Base-by-base conservation (phyloP, 306 rosid genomes). In the Parietaria judaica region DNA sequence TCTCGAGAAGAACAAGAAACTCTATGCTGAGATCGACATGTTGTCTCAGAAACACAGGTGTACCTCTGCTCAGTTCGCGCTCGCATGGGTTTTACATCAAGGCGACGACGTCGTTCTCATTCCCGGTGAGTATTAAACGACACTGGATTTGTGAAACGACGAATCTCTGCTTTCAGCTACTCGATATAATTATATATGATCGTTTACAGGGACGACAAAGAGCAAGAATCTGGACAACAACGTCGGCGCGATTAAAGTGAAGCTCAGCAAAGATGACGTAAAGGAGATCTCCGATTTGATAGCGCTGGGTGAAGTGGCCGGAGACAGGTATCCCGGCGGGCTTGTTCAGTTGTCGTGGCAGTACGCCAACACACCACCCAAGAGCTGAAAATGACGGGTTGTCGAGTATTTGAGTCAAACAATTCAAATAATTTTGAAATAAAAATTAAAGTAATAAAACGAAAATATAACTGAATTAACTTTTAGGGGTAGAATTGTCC, bases 31-130 rank as follows among this genome's bases (percentile, higher is more conserved):
- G 41, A 51, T 81, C 58, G 79, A 74, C 52, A 70, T 52, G 8
- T 49, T 79, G 74, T 84, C 87, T 63, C 66, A 73, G n/a, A 79
- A 79, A 60, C 80, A 77, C 75, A 78, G 67, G 17, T 81, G 82
- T 70, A 61, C 75, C 64, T 83, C 85, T 67, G 64, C 90, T 51
- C 87, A 86, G 59, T 56, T 86, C 61, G 90, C 90, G 63, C 66
- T 86, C 45, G 80, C 95, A 15, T 83, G 90, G 90, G 76, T 83
- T 75, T 72, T 83, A 36, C 79, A 79, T 68, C 95, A 77, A 73
- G 86, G 80, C 54, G 75, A 77, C 17, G 77, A 81, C 58, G 71
- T 83, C 63, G 36, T 86, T 72, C 87, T 87, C 31, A 81, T 86
- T 59, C 95, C 90, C 14, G 95, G 90, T 86, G 79, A 47, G 10